Base-by-base conservation (phyloP, 2,329 filamentous ascomycete genomes). In the Blumeria graminis region DNA sequence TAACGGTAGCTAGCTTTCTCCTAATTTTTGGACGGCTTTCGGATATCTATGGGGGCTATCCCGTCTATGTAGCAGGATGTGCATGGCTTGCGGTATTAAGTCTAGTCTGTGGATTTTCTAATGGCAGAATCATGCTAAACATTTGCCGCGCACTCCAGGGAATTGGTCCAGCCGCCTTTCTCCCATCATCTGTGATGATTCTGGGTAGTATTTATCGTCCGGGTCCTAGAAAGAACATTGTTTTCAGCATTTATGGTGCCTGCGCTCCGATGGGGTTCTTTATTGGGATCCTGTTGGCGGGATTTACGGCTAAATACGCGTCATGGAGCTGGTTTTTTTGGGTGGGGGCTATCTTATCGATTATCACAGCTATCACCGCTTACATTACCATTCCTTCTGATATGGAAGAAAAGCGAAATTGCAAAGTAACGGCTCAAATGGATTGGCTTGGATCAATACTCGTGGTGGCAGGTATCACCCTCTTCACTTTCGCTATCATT, bases 401-500 rank as follows among this genome's bases (percentile, higher is more conserved):
- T 60, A 64, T 65, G 4, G 58, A 64, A 1, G 68, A 69, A 51
- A 68, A 69, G 53, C 60, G 62, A 1, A 59, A 62, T n/a, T 52
- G 61, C 13, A 18, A 54, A 5, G 52, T 61, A 51, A 68, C 67
- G 0, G 68, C 76, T 22, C 69, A 70, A 35, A 87, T 88, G 82
- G 84, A 89, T 64, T 87, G 80, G 76, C 69, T 72, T 57, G 84
- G 84, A 0, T 69, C 76, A 1, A 64, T 67, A 1, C 75, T 81
- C 13, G 80, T 82, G 14, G 73, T 85, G 0, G 72, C 74, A 0
- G 84, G 81, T 0, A 67, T 88, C 11, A 72, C 84, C 1, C 72
- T 92, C 32, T 71, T 86, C 60, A 81, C 87, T 0, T 90, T 81
- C 62, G 82, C 84, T 0, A 76, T 92, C 55, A 88, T 84, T 0